Evolutionary conservation across 1,284 basidiomycete species (phyloP).

Genomic region (Blastosporella zonata): DNA sequence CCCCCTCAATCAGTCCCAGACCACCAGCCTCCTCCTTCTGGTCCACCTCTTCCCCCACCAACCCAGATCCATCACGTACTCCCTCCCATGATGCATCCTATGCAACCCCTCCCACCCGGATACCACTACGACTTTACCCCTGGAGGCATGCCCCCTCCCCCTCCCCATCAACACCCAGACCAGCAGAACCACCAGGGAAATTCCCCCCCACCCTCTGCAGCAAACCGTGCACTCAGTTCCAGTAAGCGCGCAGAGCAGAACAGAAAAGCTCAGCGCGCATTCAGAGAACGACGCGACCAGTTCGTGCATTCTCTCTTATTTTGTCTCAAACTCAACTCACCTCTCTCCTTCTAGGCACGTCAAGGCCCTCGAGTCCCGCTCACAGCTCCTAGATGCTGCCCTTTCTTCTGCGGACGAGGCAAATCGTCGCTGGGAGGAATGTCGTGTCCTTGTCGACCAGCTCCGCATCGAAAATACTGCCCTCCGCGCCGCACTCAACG

Average conservation of each 20-base stretch:
- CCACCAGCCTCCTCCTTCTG: slow-evolving; percentile 18
- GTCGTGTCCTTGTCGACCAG: slow-evolving; percentile 76
- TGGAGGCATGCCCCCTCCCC: slow-evolving; percentile 44
- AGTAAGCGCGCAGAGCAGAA: slow-evolving; percentile 86
- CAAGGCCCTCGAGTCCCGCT: slow-evolving; percentile 78
- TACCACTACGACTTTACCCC: slow-evolving; percentile 53
- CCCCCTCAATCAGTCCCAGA: slow-evolving; percentile 34
- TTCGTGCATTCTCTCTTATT: slow-evolving; percentile 26
- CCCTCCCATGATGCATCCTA: slow-evolving; percentile 52
- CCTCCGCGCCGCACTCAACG: slow-evolving; percentile 44
- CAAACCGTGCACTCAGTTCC: slow-evolving; percentile 59
- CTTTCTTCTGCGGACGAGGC: slow-evolving; percentile 81
- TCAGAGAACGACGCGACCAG: slow-evolving; percentile 81
- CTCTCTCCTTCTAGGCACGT: slow-evolving; percentile 55
- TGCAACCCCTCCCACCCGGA: slow-evolving; percentile 38
- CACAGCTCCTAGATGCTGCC: slow-evolving; percentile 76
- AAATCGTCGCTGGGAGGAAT: slow-evolving; percentile 83
- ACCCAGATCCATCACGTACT: slow-evolving; percentile 43
- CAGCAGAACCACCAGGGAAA: slow-evolving; percentile 28
- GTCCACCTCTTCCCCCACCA: slow-evolving; percentile 24
- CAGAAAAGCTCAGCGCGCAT: slow-evolving; percentile 81
- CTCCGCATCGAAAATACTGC: slow-evolving; percentile 78
- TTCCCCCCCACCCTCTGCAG: slow-evolving; percentile 29
- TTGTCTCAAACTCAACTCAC: neutral
- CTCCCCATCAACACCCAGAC: slow-evolving; percentile 25